phyloP scores from a whole-genome alignment of 139 green algal genomes.

The Eudorina sp. region DNA sequence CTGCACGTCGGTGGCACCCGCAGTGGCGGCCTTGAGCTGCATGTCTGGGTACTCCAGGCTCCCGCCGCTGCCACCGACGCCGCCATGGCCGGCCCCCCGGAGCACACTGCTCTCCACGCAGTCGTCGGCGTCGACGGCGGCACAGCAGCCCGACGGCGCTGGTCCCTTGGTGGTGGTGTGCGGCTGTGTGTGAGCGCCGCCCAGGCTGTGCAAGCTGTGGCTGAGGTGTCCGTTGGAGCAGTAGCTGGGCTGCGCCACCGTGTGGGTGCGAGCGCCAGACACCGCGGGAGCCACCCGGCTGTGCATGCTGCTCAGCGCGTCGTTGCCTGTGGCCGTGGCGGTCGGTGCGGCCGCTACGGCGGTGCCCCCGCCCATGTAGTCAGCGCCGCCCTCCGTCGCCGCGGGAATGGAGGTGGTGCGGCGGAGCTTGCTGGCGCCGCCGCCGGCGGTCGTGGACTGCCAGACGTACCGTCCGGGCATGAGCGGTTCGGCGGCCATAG shows the following conservation, averaged over 20 bases:
- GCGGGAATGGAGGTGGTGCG: not conserved
- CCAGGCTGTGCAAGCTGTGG: conserved; percentile 11
- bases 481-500: conserved; percentile 5
- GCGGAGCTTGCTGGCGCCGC: not conserved
- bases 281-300: not conserved
- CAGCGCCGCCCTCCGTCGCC: not conserved
- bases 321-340: not conserved
- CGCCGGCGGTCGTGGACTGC: conserved; percentile 16
- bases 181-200: not conserved
- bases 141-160: not conserved
- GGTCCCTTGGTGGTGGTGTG: no score
- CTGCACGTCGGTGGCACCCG: not conserved
- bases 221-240: not conserved
- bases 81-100: not conserved
- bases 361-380: not conserved
- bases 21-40: no score
- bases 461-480: conserved; percentile 46
- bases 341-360: not conserved
- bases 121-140: not conserved
- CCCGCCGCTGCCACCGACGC: not conserved
- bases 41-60: no score
- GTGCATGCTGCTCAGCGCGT: not conserved
- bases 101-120: conserved; percentile 13
- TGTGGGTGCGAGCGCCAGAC: not conserved
- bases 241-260: not conserved